Base-by-base conservation (phyloP, 805 yeast species). In the Wickerhamiella siamensis region DNA sequence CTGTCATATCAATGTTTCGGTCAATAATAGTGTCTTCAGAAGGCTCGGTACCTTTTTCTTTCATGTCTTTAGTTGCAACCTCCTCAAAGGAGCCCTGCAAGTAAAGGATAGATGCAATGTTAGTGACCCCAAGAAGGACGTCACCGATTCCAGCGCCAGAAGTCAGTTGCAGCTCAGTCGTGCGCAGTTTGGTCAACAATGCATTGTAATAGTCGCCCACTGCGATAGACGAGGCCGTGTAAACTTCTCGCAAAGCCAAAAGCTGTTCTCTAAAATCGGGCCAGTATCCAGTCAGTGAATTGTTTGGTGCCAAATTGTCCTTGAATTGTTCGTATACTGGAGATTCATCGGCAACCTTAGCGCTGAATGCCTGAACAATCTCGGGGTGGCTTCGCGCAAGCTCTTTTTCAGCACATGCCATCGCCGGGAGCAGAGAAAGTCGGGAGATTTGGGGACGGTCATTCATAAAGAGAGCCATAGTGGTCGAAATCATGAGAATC, bases 191-290 rank as follows among this genome's bases (percentile, higher is more conserved):
- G 36, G 79, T 67, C 39, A 72, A 64, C 16, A 77, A 61, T 1
- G 87, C 84, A 37, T 71, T 61, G 16, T 71, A 62, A 39, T 75
- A 62, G 55, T 80, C 84, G n/a, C 83, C 83, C 14, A 75, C 66
- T 1, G 79, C 69, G 42, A 83, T 60, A 46, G 81, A 78, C 32
- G 77, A 64, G 2, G 91, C 84, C 3, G 82, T 75, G 49, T 77
- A 72, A 43, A 83, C 54, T 51, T 86, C 94, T 59, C 88, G 68
- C 1, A 83, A 79, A 42, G 77, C 74, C 57, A 86, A 77, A 47
- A 80, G 71, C 51, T 84, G 95, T 43, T 79, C 83, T 31, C 77
- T 65, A 56, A 82, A 86, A 3, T 10, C 14, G 14, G 38, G 38
- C 18, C 18, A 16, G 33, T 31, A 12, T 4, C 21, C 38, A 4